Evolutionary conservation across 352 stramenopile genomes (phyloP).

Genomic region (Blastocystis sp.): DNA sequence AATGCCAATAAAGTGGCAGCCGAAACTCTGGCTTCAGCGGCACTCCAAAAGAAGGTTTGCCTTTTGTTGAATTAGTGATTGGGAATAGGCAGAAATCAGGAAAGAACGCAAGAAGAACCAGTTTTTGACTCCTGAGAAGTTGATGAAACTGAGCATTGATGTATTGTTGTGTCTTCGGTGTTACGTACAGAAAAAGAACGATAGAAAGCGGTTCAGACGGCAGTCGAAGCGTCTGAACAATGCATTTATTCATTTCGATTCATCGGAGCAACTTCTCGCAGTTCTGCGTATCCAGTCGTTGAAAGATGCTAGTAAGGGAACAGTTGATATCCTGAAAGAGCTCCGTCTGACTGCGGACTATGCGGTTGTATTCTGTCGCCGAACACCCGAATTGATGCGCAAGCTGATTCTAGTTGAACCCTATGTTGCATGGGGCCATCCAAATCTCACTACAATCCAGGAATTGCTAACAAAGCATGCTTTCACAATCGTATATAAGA

Average conservation of each 20-base stretch:
- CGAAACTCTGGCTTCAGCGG: background rate
- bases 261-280: background rate
- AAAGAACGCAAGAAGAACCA: background rate
- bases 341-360: background rate
- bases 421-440: constrained; percentile 47
- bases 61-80: background rate
- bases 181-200: background rate
- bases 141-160: constrained; percentile 18
- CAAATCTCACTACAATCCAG: constrained; percentile 1
- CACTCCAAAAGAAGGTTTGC: background rate
- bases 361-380: background rate
- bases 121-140: constrained; percentile 52
- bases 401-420: constrained; percentile 56
- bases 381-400: background rate
- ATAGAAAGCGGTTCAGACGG: constrained; percentile 19
- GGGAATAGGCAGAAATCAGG: background rate
- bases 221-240: constrained; percentile 42
- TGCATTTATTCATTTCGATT: background rate
- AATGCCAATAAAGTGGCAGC: background rate
- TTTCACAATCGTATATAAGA: constrained; percentile 19
- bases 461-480: constrained; percentile 40
- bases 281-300: background rate
- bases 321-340: background rate
- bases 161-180: background rate
- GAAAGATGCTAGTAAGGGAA: constrained; percentile 9